phyloP scores from a whole-genome alignment of 345 rosid genomes.

The Pelargonium nanum region DNA sequence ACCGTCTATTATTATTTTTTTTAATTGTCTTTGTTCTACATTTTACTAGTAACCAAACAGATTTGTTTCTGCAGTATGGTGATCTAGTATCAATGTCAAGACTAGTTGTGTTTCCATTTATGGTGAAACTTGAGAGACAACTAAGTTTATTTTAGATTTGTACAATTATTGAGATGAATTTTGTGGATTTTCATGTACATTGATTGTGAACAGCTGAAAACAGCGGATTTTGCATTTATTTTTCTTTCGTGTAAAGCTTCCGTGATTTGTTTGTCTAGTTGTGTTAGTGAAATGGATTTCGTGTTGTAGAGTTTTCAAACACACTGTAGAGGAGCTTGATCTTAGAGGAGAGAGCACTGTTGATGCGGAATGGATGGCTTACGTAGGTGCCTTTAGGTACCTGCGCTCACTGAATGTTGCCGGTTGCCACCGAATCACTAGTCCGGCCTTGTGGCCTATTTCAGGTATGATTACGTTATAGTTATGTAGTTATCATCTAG shows the following conservation, averaged over 20 bases:
- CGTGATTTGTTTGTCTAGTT: neutral
- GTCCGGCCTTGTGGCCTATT: constrained; percentile 66
- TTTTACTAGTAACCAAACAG: neutral
- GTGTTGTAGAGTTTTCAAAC: constrained; percentile 56
- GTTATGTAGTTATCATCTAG: neutral
- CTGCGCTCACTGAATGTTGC: constrained; percentile 48
- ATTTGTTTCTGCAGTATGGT: neutral
- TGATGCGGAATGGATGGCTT: constrained; percentile 93
- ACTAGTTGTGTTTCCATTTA: no score
- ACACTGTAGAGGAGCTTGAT: constrained; percentile 55
- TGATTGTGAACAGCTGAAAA: neutral
- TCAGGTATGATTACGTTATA: constrained; percentile 29
- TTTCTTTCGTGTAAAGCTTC: neutral
- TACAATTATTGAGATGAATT: neutral
- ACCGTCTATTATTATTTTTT: neutral
- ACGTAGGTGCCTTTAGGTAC: constrained; percentile 63
- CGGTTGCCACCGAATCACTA: constrained; percentile 54
- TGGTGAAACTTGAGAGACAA: no score
- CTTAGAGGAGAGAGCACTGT: constrained; percentile 53
- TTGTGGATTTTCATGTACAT: neutral
- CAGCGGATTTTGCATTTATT: neutral
- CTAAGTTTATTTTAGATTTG: neutral
- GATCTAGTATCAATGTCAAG: no score
- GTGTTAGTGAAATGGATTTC: neutral
- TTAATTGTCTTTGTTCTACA: neutral